Base-by-base conservation (phyloP, 306 rosid species). In the Cicer bijugum region DNA sequence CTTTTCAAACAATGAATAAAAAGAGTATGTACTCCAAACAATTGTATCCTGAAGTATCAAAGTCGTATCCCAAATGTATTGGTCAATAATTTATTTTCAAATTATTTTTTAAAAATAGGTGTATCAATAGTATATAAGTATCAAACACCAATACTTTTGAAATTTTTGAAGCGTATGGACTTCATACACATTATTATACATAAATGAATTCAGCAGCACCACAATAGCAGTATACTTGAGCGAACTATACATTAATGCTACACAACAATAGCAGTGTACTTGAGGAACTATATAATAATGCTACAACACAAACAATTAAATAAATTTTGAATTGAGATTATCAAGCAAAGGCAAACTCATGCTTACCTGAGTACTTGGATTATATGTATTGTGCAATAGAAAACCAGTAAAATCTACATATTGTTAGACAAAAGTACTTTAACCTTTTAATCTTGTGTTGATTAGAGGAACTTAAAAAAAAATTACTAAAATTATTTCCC, bases 121-220 rank as follows among this genome's bases (percentile, higher is more conserved):
- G 67, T 7, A 38, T 62, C 68, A n/a, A n/a, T 7, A 37, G 23
- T 33, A 10, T 61, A 60, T 7, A 16, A 14, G 12, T 38, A 38
- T 38, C 44, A 1, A n/a, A 62, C 9, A 37, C 19, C 10, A n/a
- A 33, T 59, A 35, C 68, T 38, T 38, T 7, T 38, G 47, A 38
- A 38, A 62, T 14, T 33, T 12, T 51, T 28, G 10, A 4, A 14
- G n/a, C 3, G 15, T 62, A 61, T 62, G 28, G 46, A 17, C 47
- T 15, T 38, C 47, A 39, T 14, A 39, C 68, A 38, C 44, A 77
- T 58, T 19, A 77, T 58, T 38, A 20, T 70, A 43, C 71, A 60
- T 69, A 52, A 51, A 50, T 12, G 16, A 64, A 50, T 75, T n/a
- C 10, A 19, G 71, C 78, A 74, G 57, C 39, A 67, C n/a, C 40